Base-by-base conservation (phyloP, 2,329 filamentous ascomycete species). In the Fusarium nematophilum region DNA sequence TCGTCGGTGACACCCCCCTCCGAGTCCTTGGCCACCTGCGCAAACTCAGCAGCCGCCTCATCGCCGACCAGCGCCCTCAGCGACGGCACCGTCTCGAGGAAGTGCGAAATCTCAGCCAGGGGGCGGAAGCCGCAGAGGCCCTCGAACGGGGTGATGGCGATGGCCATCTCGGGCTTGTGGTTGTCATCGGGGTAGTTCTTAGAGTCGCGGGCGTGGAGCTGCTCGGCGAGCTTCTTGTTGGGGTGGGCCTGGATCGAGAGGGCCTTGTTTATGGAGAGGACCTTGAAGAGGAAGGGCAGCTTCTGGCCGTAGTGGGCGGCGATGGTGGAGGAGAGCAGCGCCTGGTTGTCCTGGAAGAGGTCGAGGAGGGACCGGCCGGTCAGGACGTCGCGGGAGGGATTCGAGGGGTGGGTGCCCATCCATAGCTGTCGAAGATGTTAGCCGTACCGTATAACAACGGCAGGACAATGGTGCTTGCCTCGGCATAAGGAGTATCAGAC, bases 131-230 rank as follows among this genome's bases (percentile, higher is more conserved):
- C 95, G 70, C 95, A 99, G 27, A 99, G 85, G 1, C 95, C 95
- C 73, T 98, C 94, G 66, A 99, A 99, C 0, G 92, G 90, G 1
- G 95, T 98, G 70, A 99, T 90, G 59, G 95, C 95, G 75, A 99
- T 97, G 60, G 95, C 93, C 95, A 99, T 99, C 79, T 99, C 95
- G 27, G 95, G 95, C 80, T 99, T 99, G 83, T 99, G 95, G 80
- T 99, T 99, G 81, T 98, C 94, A 81, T 99, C 93, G 53, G 94
- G 95, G 73, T 99, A 99, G 81, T 99, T 96, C 78, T 92, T 92
- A 42, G 93, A 85, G 72, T 99, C 94, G 61, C 84, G 87, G 31
- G 88, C 86, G 75, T 98, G 95, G 25, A 99, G 82, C 73, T 92
- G 81, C 78, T 96, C 94, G 45, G 95, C 95, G 11, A 80, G 88